Percentiles rank a stretch among this genome's conserved stretches.
Conservation (phyloP, 2,329 filamentous ascomycete genomes). For the Aspergillus pseudoterreus region DNA sequence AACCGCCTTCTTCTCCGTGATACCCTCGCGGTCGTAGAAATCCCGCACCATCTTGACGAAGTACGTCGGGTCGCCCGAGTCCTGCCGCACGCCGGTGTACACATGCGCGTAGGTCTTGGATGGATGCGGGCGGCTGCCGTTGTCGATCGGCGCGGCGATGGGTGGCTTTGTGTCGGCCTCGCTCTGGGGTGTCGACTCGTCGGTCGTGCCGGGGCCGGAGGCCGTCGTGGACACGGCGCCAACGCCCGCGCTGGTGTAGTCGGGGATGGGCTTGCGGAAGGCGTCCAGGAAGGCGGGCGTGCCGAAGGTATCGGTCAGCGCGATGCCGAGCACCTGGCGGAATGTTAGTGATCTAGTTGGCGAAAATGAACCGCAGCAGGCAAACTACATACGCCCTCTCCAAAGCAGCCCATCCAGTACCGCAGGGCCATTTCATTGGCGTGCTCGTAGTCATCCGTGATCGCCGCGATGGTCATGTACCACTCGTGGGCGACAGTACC, state of each 20-base stretch:
- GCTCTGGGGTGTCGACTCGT: conserved; percentile 33
- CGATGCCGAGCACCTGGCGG: conserved; percentile 70
- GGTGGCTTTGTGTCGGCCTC: conserved; percentile 40
- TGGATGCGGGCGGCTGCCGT: conserved; percentile 35
- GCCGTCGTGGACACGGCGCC: conserved; percentile 37
- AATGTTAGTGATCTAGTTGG: not conserved
- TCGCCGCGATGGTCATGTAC: conserved; percentile 98
- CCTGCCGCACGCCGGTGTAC: conserved; percentile 81
- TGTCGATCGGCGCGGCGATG: conserved; percentile 41
- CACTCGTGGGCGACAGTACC: conserved; percentile 95
- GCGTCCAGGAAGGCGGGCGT: conserved; percentile 82
- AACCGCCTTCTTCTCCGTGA: conserved; percentile 78
- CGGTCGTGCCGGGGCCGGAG: conserved; percentile 44
- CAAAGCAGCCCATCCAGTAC: conserved; percentile 91
- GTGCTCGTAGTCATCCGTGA: conserved; percentile 76
- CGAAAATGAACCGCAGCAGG: not conserved
- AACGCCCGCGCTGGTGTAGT: conserved; percentile 37
- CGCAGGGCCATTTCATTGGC: conserved; percentile 81
- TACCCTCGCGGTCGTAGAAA: conserved; percentile 74
- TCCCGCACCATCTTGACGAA: conserved; percentile 75
- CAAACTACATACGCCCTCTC: conserved; percentile 56
- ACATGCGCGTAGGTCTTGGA: conserved; percentile 71
- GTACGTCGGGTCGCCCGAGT: conserved; percentile 78
- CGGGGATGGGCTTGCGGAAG: conserved; percentile 66
- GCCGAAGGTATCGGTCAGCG: conserved; percentile 93